Evolutionary conservation across 208 protist species (phyloP).

Genomic region (Acanthamoeba triangularis): DNA sequence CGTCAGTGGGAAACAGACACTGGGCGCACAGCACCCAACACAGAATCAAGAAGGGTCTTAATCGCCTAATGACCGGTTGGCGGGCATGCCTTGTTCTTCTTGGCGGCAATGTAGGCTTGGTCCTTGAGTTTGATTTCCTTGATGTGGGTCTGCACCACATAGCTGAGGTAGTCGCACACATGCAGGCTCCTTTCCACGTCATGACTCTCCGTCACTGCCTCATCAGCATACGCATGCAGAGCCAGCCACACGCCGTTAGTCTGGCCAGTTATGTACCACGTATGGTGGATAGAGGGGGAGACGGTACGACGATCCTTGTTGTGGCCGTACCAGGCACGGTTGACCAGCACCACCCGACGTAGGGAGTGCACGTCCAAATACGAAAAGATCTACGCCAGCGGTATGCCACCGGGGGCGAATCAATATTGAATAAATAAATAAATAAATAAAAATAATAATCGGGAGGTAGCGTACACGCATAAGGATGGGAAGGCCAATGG

Average conservation of each 20-base stretch:
- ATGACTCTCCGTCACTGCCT: background rate
- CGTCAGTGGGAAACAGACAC: too few relatives aligned
- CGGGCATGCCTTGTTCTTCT: constrained; percentile 23
- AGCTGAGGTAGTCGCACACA: constrained; percentile 44
- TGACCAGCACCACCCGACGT: background rate
- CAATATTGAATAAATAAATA: too few relatives aligned
- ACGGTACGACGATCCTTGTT: constrained; percentile 29
- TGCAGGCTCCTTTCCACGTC: constrained; percentile 2
- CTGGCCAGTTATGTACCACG: too few relatives aligned
- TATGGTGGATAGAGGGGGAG: too few relatives aligned
- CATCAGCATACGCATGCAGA: too few relatives aligned
- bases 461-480: background rate
- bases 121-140: constrained; percentile 70
- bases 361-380: constrained; percentile 11
- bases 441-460: too few relatives aligned
- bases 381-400: constrained; percentile 41
- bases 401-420: too few relatives aligned
- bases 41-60: too few relatives aligned
- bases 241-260: too few relatives aligned
- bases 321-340: constrained; percentile 4
- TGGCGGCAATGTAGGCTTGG: background rate
- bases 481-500: background rate
- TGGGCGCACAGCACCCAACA: too few relatives aligned
- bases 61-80: too few relatives aligned
- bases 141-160: constrained; percentile 3